phyloP scores from a whole-genome alignment of 164 flowering plant species.

The Liriodendron chinense region DNA sequence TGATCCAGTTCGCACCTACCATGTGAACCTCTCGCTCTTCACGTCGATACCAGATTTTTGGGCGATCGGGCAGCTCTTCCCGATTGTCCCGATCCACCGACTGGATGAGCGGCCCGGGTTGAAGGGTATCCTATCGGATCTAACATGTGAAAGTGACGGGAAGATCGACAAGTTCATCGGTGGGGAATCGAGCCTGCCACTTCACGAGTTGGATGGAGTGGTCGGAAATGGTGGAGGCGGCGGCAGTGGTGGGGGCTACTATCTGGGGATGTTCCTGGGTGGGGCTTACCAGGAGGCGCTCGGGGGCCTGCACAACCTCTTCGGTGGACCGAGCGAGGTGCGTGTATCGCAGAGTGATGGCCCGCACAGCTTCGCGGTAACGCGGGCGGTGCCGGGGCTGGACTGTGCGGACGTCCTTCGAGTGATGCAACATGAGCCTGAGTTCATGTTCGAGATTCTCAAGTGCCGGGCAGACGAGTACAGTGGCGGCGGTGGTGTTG shows the following conservation, averaged over 20 bases:
- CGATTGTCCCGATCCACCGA: slow-evolving; percentile 85
- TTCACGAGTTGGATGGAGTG: slow-evolving; percentile 66
- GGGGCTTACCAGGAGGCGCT: slow-evolving; percentile 99
- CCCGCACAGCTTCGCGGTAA: slow-evolving; percentile 89
- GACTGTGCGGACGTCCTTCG: slow-evolving; percentile 83
- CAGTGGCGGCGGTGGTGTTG: slow-evolving; percentile 2
- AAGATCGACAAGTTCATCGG: slow-evolving; percentile 90
- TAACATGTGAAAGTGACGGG: slow-evolving; percentile 99
- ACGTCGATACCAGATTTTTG: slow-evolving; percentile 95
- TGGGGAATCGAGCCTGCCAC: slow-evolving; percentile 73
- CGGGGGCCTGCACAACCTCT: slow-evolving; percentile 94
- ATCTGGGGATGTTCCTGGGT: slow-evolving; percentile 95
- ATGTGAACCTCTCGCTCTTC: slow-evolving; percentile 89
- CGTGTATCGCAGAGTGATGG: slow-evolving; percentile 87
- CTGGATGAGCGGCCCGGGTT: slow-evolving; percentile 68
- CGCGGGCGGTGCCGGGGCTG: slow-evolving; percentile 75
- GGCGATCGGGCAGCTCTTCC: slow-evolving; percentile 91
- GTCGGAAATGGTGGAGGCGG: slow-evolving; percentile 26
- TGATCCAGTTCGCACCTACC: slow-evolving; percentile 61
- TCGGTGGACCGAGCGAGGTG: slow-evolving; percentile 95
- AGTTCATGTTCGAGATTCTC: slow-evolving; percentile 90
- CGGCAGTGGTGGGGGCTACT: slow-evolving; percentile 49
- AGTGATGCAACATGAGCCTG: slow-evolving; percentile 98
- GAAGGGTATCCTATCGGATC: slow-evolving; percentile 76
- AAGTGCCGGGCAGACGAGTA: slow-evolving; percentile 78